Percentiles rank a stretch among this genome's conserved stretches.
Conservation (phyloP, 352 stramenopile species). For the Pythium sukuiense region DNA sequence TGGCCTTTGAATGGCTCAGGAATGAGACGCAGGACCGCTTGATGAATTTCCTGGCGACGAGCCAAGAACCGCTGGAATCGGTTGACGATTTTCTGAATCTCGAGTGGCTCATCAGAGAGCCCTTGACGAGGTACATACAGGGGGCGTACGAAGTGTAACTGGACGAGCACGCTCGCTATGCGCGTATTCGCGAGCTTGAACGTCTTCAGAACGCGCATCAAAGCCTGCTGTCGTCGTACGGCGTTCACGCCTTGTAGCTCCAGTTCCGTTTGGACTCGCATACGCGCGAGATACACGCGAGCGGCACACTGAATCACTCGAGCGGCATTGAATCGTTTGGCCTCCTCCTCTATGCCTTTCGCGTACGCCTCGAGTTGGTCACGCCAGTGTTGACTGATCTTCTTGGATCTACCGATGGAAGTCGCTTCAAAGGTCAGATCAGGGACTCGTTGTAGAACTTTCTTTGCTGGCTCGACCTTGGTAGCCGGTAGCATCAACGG, state of each 20-base stretch:
- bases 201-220: constrained; percentile 51
- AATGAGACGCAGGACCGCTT: constrained; percentile 45
- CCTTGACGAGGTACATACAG: constrained; percentile 43
- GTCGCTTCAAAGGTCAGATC: constrained; percentile 63
- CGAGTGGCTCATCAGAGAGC: constrained; percentile 58
- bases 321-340: constrained; percentile 64
- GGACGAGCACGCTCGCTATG: constrained; percentile 65
- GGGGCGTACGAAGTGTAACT: constrained; percentile 61
- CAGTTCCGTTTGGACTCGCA: constrained; percentile 61
- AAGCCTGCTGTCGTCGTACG: constrained; percentile 52
- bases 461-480: constrained; percentile 52
- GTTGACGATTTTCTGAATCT: constrained; percentile 59
- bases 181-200: constrained; percentile 65
- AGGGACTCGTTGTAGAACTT: constrained; percentile 58
- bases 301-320: constrained; percentile 73
- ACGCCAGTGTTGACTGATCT: constrained; percentile 55
- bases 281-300: constrained; percentile 64
- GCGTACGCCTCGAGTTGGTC: constrained; percentile 61
- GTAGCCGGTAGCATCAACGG: constrained; percentile 58
- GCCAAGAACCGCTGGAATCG: constrained; percentile 50
- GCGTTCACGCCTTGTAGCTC: constrained; percentile 69
- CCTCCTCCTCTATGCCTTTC: constrained; percentile 57
- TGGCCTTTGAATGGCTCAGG: constrained; percentile 55
- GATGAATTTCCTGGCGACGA: constrained; percentile 54
- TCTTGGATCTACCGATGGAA: constrained; percentile 35